Conservation (phyloP, 1,139 yeast species). For the Taiozyma sp. region DNA sequence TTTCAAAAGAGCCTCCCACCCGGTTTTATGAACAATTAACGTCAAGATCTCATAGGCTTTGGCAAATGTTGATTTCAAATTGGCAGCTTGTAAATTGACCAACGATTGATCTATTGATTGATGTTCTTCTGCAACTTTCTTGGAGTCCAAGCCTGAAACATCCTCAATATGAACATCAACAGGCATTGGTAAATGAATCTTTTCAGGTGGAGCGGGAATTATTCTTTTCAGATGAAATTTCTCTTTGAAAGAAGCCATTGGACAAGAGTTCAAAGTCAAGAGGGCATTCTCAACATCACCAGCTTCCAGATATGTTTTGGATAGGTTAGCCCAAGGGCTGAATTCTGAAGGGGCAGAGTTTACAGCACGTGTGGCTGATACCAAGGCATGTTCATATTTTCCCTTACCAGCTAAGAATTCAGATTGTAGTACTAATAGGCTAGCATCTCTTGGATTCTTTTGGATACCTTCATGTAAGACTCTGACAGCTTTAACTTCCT, state of each 20-base stretch:
- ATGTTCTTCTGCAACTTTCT: slow-evolving; percentile 55
- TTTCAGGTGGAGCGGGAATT: slow-evolving; percentile 43
- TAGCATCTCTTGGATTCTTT: slow-evolving; percentile 61
- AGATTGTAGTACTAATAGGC: slow-evolving; percentile 53
- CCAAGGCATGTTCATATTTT: slow-evolving; percentile 70
- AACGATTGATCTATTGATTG: slow-evolving; percentile 64
- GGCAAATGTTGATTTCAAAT: slow-evolving; percentile 79
- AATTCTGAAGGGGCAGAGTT: slow-evolving; percentile 91
- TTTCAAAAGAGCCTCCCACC: slow-evolving; percentile 86
- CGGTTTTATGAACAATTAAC: slow-evolving; percentile 68
- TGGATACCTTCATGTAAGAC: slow-evolving; percentile 57
- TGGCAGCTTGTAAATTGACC: slow-evolving; percentile 77
- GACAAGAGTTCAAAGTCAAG: slow-evolving; percentile 85
- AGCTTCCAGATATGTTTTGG: slow-evolving; percentile 66
- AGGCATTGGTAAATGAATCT: slow-evolving; percentile 82
- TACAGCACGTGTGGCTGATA: slow-evolving; percentile 77
- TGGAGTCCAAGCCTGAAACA: slow-evolving; percentile 45
- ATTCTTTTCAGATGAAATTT: slow-evolving; percentile 52
- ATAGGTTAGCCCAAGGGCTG: slow-evolving; percentile 81
- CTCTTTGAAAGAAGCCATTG: slow-evolving; percentile 85
- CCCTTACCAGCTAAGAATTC: slow-evolving; percentile 67
- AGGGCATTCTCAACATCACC: slow-evolving; percentile 85
- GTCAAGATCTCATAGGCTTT: slow-evolving; percentile 83
- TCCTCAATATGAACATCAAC: slow-evolving; percentile 64
- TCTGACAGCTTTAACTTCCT: slow-evolving; percentile 75